phyloP scores from a whole-genome alignment of 495 filamentous ascomycete genomes.

The Lepidopterella palustris region DNA sequence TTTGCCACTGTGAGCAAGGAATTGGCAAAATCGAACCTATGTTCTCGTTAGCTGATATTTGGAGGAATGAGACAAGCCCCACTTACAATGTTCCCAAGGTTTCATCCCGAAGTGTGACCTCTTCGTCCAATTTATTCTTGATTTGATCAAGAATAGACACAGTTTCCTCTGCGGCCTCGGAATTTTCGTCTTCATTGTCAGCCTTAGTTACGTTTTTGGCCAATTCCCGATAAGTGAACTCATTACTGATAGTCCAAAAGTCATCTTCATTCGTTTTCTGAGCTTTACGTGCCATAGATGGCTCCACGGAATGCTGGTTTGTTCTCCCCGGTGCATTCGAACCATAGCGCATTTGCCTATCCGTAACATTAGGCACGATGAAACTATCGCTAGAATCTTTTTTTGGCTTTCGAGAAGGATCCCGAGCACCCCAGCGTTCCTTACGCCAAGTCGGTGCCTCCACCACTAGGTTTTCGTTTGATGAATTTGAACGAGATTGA shows the following conservation, averaged over 20 bases:
- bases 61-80: not conserved
- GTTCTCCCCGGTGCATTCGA: not conserved
- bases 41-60: not conserved
- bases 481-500: not conserved
- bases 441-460: not conserved
- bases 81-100: not conserved
- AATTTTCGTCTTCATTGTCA: not conserved
- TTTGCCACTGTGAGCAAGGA: constrained; percentile 9
- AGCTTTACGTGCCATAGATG: not conserved
- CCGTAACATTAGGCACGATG: constrained; percentile 23
- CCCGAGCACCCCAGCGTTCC: not conserved
- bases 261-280: not conserved
- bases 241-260: not conserved
- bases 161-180: not conserved
- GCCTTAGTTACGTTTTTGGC: not conserved
- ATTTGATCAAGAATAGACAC: not conserved
- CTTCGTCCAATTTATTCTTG: not conserved
- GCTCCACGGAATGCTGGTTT: not conserved
- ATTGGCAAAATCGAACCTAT: constrained; percentile 4
- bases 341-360: not conserved
- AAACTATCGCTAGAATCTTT: constrained; percentile 18
- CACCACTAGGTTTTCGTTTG: not conserved
- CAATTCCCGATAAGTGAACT: constrained; percentile 1
- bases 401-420: not conserved
- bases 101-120: not conserved